phyloP scores from a whole-genome alignment of 2,329 filamentous ascomycete species.

The Talaromyces piceae region DNA sequence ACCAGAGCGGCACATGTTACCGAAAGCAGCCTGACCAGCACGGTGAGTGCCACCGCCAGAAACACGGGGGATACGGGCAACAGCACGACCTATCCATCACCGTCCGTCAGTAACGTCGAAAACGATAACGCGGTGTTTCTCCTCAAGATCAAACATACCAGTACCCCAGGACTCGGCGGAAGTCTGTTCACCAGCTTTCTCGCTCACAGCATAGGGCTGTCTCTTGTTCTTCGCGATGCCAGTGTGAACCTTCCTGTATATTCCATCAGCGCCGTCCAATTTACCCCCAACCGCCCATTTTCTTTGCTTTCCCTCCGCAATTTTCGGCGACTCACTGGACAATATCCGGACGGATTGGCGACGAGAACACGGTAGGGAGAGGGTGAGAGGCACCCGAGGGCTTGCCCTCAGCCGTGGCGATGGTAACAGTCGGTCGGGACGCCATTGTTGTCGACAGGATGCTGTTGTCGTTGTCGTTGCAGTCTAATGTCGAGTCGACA shows the following conservation, averaged over 20 bases:
- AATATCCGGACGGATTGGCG: conserved; percentile 97
- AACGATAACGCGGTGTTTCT: conserved; percentile 6
- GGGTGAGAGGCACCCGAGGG: conserved; percentile 81
- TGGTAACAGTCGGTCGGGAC: conserved; percentile 94
- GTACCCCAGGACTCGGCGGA: conserved; percentile 99
- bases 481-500: conserved; percentile 32
- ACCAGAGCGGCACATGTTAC: conserved; percentile 99
- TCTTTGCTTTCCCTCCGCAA: not conserved
- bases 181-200: conserved; percentile 99
- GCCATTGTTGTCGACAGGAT: conserved; percentile 60
- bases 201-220: conserved; percentile 98
- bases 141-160: conserved; percentile 56
- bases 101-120: conserved; percentile 11
- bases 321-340: conserved; percentile 65
- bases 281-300: conserved; percentile 14
- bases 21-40: conserved; percentile 98
- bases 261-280: conserved; percentile 22
- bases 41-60: conserved; percentile 99
- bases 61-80: conserved; percentile 99
- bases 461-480: conserved; percentile 26
- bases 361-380: conserved; percentile 93
- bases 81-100: conserved; percentile 69
- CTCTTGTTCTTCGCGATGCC: conserved; percentile 99
- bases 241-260: conserved; percentile 68
- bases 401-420: conserved; percentile 93